Evolutionary conservation across 768 basidiomycete genomes (phyloP), one percentile per base, ranked within the genome.

Genomic region (Russula emetica): DNA sequence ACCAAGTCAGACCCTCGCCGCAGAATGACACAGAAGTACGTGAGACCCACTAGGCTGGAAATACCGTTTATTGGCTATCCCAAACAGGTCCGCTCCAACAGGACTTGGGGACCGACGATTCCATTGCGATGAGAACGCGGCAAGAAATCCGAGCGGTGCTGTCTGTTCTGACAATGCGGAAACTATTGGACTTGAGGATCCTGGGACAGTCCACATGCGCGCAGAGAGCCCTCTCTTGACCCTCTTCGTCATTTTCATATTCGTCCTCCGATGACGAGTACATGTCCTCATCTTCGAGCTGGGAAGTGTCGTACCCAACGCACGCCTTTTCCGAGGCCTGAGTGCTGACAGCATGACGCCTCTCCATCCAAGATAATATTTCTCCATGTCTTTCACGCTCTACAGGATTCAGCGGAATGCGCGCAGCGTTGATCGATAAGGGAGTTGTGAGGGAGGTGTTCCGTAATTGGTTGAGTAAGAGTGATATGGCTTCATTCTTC

Each of bases 291-390:
- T 73, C 73, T 38, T 74, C 73, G n/a, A 74, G 70, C 14, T 70
- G 62, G 18, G 72, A 72, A 24, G 70, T 70, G 49, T 74, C 73
- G 52, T 69, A 73, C 61, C 70, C 69, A 9, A 64, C 55, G 16
- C 69, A 69, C 8, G 55, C 67, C 47, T 65, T 72, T 68, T 60
- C 69, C 36, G 49, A 61, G 13, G 67, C 53, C 34, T 67, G 69
- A 6, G 62, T 32, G 32, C 66, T 63, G 18, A 65, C 54, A 24
- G 71, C 69, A 11, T 68, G 65, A 13, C 68, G 67, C 38, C 72
- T 73, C 58, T 75, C 74, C 38, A 74, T 66, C 67, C 72, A 75
- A 3, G 70, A 62, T 3, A 75, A 68, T 2, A 74, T 70, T 50
- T 73, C 73, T 36, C 73, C 72, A 59, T 72, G 66, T 40, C 42